Evolutionary conservation across 1,139 yeast species (phyloP), one percentile per base, ranked within the genome.

Genomic region (Sugiyamaella japonica): DNA sequence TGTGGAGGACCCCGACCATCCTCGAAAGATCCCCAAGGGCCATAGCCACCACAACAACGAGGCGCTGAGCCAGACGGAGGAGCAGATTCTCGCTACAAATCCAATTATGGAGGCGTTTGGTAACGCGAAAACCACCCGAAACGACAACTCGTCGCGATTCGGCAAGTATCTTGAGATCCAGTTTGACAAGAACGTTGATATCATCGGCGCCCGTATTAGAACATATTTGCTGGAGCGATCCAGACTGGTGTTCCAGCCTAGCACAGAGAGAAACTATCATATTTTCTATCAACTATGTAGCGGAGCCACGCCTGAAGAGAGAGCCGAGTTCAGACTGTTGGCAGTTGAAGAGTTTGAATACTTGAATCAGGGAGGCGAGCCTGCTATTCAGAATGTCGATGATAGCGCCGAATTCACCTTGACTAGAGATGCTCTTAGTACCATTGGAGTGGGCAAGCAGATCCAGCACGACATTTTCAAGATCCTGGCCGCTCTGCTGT

Each of bases 51-150:
- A 51, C 28, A 53, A 80, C 79, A 65, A 76, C 58, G 81, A 84
- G 48, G 95, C 89, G 63, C 85, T 93, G 86, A 86, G 95, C 45
- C 88, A 86, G 58, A 95, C 95, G 31, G 99, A 93, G 73, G 86
- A 89, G 68, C 97, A 89, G 73, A 95, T 93, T 56, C 78, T 93
- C 67, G 99, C 99, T 15, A 93, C 99, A 0, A 93, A 93, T 70
- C 99, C 99, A 5, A 93, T 93, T 64, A 90, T 93, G 95, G 99
- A 93, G 74, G 95, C 98, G 0, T 93, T 93, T 71, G 99, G 99
- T 78, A 93, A 93, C 70, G 98, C 99, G 12, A 93, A 93, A 71
- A 93, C 99, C 3, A 90, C 96, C 2, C 84, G 99, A 76, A 93
- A 93, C 70, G 98, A 93, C 72, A 93, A 93, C 72, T 93, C 98